Evolutionary conservation across 2,329 filamentous ascomycete genomes (phyloP).

Genomic region (Exophiala spinifera): DNA sequence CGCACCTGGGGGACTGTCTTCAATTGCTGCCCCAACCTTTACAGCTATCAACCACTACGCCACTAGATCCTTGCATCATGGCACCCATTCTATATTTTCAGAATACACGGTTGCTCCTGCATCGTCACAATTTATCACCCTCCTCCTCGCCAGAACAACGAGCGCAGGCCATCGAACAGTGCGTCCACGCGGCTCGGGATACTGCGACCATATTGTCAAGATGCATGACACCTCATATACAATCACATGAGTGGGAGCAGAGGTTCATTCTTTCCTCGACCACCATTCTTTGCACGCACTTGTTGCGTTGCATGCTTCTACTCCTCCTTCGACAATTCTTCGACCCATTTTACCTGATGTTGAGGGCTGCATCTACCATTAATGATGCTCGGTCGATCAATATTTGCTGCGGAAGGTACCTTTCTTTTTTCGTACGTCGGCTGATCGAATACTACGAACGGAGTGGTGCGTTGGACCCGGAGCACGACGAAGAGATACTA

Average conservation of each 20-base stretch:
- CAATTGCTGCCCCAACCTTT: slow-evolving; percentile 72
- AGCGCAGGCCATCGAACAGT: slow-evolving; percentile 70
- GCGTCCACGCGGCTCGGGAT: slow-evolving; percentile 70
- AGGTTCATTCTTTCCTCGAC: slow-evolving; percentile 65
- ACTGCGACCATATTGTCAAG: slow-evolving; percentile 74
- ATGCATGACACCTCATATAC: slow-evolving; percentile 49
- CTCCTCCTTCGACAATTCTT: slow-evolving; percentile 72
- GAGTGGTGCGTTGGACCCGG: slow-evolving; percentile 42
- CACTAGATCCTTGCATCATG: slow-evolving; percentile 71
- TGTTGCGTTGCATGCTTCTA: slow-evolving; percentile 83
- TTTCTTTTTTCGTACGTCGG: slow-evolving; percentile 73
- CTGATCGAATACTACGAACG: slow-evolving; percentile 57
- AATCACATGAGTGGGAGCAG: slow-evolving; percentile 42
- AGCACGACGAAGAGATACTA: slow-evolving; percentile 80
- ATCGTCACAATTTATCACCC: slow-evolving; percentile 82
- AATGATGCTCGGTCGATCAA: slow-evolving; percentile 70
- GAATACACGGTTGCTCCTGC: slow-evolving; percentile 77
- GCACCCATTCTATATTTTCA: slow-evolving; percentile 75
- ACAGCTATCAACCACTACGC: slow-evolving; percentile 62
- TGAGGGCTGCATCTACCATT: slow-evolving; percentile 68
- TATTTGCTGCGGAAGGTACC: slow-evolving; percentile 72
- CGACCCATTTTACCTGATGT: slow-evolving; percentile 67
- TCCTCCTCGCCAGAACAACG: slow-evolving; percentile 64
- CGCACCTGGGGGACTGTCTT: slow-evolving; percentile 73
- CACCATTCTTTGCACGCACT: slow-evolving; percentile 72